Base-by-base conservation (phyloP, 2,329 filamentous ascomycete species). In the Pseudocercospora cruenta region DNA sequence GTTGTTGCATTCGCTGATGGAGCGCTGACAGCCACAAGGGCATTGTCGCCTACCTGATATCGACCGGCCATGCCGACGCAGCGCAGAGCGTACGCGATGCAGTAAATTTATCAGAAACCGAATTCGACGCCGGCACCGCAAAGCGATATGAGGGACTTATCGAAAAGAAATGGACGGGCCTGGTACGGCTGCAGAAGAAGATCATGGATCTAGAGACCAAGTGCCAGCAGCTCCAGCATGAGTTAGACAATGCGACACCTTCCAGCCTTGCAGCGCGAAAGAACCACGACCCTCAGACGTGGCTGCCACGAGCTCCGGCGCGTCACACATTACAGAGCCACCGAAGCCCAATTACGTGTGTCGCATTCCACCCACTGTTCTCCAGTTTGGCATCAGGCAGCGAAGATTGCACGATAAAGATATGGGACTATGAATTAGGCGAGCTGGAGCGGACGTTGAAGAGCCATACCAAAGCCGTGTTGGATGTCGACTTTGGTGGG, bases 151-250 rank as follows among this genome's bases (percentile, higher is more conserved):
- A 97, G 80, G 91, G 92, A 1, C 81, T 98, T 28, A 81, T 98
- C 71, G 94, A 98, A 85, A 97, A 97, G 87, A 98, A 98, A 84
- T 98, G 94, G 94, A 98, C 94, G 21, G 95, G 93, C 74, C 91
- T 98, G 28, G 93, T 97, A 74, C 87, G 94, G 68, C 80, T 98
- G 79, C 94, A 98, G 81, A 97, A 97, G 81, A 98, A 97, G 91
- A 96, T 97, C 76, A 93, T 97, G 88, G 94, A 98, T 70, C 87
- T 97, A 19, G 94, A 97, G 81, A 87, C 90, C 63, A 88, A 88
- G 76, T 91, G 89, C 74, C 81, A 86, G 22, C 83, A 85, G 26
- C 83, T 97, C 36, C 94, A 97, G 81, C 86, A 87, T 67, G 94
- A 97, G 79, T 82, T 97, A 69, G 92, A 97, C 77, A 92, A 87